These are phyloP conservation scores for Hymenoscyphus scutula DNA, from an alignment of 2,329 filamentous ascomycete genomes.

Conservation along the genomic window DNA sequence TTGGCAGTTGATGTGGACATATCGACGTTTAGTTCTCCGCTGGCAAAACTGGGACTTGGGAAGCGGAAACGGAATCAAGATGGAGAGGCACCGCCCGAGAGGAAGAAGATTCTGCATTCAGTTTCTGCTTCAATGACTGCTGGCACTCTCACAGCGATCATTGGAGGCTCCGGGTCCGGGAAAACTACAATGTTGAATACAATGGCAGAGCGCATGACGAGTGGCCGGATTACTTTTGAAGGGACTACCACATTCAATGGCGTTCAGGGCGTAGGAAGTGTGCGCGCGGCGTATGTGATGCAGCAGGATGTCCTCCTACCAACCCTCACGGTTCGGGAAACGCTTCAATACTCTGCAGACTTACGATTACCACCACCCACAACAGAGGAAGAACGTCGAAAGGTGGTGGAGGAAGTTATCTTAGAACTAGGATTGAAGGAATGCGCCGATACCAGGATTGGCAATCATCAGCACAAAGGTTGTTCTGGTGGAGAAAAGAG, in stretches of 20 bases:
- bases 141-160: conserved; percentile 70
- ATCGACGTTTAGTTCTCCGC: conserved; percentile 51
- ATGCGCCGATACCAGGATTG: conserved; percentile 72
- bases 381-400: conserved; percentile 54
- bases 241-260: conserved; percentile 64
- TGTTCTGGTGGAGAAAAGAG: conserved; percentile 80
- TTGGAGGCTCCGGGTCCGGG: conserved; percentile 71
- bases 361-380: conserved; percentile 65
- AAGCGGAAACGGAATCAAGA: conserved; percentile 27
- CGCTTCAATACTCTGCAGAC: conserved; percentile 69
- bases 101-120: conserved; percentile 57
- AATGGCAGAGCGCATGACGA: conserved; percentile 65
- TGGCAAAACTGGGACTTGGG: conserved; percentile 38
- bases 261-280: conserved; percentile 47
- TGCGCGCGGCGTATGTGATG: conserved; percentile 69
- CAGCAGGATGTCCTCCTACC: conserved; percentile 74
- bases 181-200: conserved; percentile 72
- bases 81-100: conserved; percentile 37
- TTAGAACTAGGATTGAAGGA: conserved; percentile 73
- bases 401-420: conserved; percentile 73
- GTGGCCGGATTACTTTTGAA: conserved; percentile 47
- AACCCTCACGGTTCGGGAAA: conserved; percentile 73
- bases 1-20: conserved; percentile 57
- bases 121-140: conserved; percentile 62
- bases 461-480: conserved; percentile 67